These are phyloP conservation scores for Orbilia blumenaviensis DNA, from an alignment of 2,329 filamentous ascomycete species.

Conservation along the genomic window DNA sequence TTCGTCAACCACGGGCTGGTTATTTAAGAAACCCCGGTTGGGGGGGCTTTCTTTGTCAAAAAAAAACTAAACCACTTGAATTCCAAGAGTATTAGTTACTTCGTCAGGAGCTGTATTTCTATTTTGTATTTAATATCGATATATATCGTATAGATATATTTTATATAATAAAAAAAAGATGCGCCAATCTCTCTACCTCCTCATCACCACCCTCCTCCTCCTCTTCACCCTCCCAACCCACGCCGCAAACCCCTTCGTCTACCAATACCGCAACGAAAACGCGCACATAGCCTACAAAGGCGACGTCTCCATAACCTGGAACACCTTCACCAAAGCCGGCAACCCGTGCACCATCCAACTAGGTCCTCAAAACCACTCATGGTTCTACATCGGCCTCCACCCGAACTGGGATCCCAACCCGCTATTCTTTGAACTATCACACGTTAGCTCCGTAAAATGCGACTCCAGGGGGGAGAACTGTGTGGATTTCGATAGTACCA, in stretches of 20 bases:
- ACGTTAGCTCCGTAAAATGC: constrained; percentile 1
- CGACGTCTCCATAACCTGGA: constrained; percentile 10
- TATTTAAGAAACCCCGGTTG: too few relatives aligned
- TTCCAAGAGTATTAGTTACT: too few relatives aligned
- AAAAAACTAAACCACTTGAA: too few relatives aligned
- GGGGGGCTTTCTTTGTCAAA: too few relatives aligned
- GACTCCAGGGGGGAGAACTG: constrained; percentile 2
- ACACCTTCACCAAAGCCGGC: background rate
- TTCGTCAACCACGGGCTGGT: too few relatives aligned
- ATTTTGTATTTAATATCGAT: background rate
- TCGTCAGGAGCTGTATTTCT: too few relatives aligned
- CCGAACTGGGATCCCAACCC: constrained; percentile 21
- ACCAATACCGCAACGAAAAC: constrained; percentile 6
- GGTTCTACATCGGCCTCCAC: constrained; percentile 15
- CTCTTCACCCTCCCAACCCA: background rate
- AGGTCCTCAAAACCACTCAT: constrained; percentile 15
- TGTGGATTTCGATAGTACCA: background rate
- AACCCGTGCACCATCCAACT: constrained; percentile 8
- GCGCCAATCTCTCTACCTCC: background rate
- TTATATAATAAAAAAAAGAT: too few relatives aligned
- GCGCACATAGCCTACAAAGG: constrained; percentile 17
- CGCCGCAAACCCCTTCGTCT: background rate
- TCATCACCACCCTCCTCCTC: background rate
- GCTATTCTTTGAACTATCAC: constrained; percentile 1
- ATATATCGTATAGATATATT: too few relatives aligned